Conservation (phyloP, 2,329 filamentous ascomycete genomes). For the Aplosporella prunicola region DNA sequence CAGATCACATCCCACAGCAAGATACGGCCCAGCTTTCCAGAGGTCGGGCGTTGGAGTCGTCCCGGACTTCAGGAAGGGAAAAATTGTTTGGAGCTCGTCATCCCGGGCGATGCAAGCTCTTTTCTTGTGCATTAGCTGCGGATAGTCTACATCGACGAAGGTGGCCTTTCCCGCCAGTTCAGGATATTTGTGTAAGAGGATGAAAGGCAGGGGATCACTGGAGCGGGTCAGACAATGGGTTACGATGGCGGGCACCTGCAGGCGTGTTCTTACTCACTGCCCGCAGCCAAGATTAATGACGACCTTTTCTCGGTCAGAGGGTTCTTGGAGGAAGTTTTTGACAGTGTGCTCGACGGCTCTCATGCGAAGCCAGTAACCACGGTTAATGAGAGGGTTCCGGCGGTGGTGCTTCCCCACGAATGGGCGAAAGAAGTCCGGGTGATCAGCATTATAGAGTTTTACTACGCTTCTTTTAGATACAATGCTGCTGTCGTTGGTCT, state of each 20-base stretch:
- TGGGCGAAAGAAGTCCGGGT: constrained; percentile 76
- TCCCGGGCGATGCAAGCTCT: constrained; percentile 53
- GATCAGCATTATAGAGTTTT: constrained; percentile 65
- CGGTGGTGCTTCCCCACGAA: constrained; percentile 80
- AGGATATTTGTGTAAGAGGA: constrained; percentile 61
- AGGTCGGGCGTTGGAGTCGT: constrained; percentile 21
- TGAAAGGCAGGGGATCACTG: constrained; percentile 82
- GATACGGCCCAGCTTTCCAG: constrained; percentile 55
- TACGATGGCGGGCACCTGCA: too few relatives aligned
- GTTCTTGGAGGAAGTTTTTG: constrained; percentile 57
- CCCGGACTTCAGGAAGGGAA: constrained; percentile 21
- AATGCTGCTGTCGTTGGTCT: constrained; percentile 84
- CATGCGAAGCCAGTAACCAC: constrained; percentile 80
- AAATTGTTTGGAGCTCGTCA: constrained; percentile 39
- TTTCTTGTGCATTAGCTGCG: constrained; percentile 68
- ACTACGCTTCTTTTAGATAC: constrained; percentile 92
- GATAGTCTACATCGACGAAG: constrained; percentile 83
- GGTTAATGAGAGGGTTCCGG: constrained; percentile 79
- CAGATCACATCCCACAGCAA: constrained; percentile 74
- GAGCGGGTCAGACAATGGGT: constrained; percentile 8
- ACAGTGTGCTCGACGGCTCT: constrained; percentile 70
- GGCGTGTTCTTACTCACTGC: constrained; percentile 53
- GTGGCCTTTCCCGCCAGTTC: constrained; percentile 47
- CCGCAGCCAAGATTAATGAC: constrained; percentile 83
- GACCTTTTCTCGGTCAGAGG: constrained; percentile 52